phyloP scores from a whole-genome alignment of 345 rosid genomes.

The Corchorus olitorius region DNA sequence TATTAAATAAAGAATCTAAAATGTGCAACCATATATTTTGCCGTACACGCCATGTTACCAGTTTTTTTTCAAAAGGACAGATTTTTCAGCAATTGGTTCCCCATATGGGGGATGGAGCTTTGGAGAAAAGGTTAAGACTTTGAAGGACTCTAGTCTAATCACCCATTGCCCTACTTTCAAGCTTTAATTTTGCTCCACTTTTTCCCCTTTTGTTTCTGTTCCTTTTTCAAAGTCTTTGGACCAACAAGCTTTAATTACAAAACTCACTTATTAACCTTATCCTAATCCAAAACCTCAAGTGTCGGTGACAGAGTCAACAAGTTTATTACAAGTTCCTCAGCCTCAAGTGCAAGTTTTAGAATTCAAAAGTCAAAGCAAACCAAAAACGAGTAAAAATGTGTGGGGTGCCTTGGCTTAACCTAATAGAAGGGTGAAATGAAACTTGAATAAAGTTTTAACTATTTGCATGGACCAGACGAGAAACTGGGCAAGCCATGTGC shows the following conservation, averaged over 20 bases:
- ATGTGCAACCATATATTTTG: background rate
- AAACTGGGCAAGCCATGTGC: conserved; percentile 14
- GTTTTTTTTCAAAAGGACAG: conserved; percentile 1
- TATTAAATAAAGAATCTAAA: background rate
- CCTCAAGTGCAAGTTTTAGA: background rate
- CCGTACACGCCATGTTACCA: background rate
- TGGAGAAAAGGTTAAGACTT: background rate
- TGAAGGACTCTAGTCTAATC: conserved; percentile 4
- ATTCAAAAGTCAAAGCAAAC: background rate
- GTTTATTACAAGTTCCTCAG: background rate
- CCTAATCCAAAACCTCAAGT: background rate
- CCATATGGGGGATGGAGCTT: background rate
- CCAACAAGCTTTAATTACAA: conserved; percentile 7
- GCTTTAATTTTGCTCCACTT: background rate
- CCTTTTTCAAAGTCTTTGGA: background rate
- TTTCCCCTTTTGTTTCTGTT: background rate
- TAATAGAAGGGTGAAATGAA: background rate
- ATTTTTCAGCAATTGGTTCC: background rate
- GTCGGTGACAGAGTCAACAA: background rate
- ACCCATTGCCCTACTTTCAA: background rate
- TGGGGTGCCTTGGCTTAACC: background rate
- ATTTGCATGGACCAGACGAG: background rate
- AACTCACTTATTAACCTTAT: background rate
- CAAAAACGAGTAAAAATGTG: background rate
- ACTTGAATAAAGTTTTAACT: background rate